Base-by-base conservation (phyloP, 2,329 filamentous ascomycete species). In the Shiraia bambusicola region DNA sequence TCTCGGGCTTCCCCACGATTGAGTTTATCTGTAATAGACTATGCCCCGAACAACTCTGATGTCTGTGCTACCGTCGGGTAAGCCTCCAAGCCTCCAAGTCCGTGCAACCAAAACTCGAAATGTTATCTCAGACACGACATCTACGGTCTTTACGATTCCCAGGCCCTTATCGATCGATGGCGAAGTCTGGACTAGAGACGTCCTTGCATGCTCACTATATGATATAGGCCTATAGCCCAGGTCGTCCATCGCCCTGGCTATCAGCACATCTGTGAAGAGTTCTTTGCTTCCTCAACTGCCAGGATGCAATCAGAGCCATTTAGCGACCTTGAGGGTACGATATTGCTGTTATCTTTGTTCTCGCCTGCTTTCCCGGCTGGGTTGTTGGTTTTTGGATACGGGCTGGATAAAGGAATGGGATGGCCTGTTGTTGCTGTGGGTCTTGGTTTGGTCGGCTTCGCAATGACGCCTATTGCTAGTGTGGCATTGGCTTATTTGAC, bases 401-500 rank as follows among this genome's bases (percentile, higher is more conserved):
- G 28, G 7, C 32, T 49, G 14, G 42, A 39, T 24, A 30, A 34
- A 9, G 42, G 46, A 2, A 33, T 46, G 19, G 25, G 22, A 6
- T 49, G 47, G 47, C 37, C 43, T 2, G 31, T 50, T 11, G 40
- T 50, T 11, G 47, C 47, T 15, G 43, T 47, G 5, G 47, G 40
- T 12, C 34, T 44, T 6, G 47, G 40, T 12, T 38, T 45, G 34
- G 41, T 39, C 22, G 43, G 40, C 4, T 39, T 44, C 16, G 40
- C 43, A 2, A 50, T 50, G 43, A 42, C 47, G 9, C 40, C 43
- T 3, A 45, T 50, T 16, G 29, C 26, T 14, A 47, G 43, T 32
- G 40, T 45, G 16, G 56, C 66, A 2, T 41, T 74, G 36, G 70
- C 69, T 0, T 74, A 74, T 36, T 64, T 7, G 69, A 71, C 47